Conservation (phyloP, 805 yeast genomes). For the Pichia phayaonensis region DNA sequence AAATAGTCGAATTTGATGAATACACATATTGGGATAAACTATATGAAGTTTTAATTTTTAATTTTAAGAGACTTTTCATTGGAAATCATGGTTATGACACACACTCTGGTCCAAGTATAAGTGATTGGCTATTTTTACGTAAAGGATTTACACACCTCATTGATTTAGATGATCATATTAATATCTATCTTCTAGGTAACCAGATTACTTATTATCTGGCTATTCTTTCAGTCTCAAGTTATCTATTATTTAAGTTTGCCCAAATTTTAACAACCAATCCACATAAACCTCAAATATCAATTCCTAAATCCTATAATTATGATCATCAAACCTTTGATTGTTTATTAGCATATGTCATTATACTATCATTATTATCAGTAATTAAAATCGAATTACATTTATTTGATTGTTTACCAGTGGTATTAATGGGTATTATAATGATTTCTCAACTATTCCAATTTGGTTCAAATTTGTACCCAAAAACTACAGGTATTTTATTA, state of each 20-base stretch:
- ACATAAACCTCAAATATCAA: neutral
- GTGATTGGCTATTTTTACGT: conserved; percentile 51
- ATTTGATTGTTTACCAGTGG: conserved; percentile 43
- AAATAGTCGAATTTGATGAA: conserved; percentile 24
- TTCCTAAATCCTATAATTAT: conserved; percentile 12
- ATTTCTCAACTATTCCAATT: conserved; percentile 39
- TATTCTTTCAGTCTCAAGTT: conserved; percentile 26
- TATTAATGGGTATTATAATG: conserved; percentile 41
- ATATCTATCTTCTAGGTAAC: conserved; percentile 61
- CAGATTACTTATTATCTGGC: conserved; percentile 47
- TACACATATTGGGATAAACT: conserved; percentile 44
- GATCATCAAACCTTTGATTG: conserved; percentile 28
- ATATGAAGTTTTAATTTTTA: conserved; percentile 46
- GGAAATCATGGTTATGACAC: conserved; percentile 1
- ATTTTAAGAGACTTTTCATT: conserved; percentile 36
- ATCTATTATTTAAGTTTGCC: conserved; percentile 8
- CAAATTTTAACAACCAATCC: conserved; percentile 19
- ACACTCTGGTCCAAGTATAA: neutral
- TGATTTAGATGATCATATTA: conserved; percentile 27
- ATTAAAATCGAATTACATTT: conserved; percentile 33
- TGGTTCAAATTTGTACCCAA: conserved; percentile 25
- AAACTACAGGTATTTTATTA: conserved; percentile 25
- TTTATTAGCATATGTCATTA: conserved; percentile 50
- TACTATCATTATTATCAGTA: conserved; percentile 48
- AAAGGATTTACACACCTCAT: conserved; percentile 57